A percentile compares a stretch with the other conserved stretches of the same genome.
phyloP scores from a whole-genome alignment of 768 basidiomycete species.

The Vararia minispora region DNA sequence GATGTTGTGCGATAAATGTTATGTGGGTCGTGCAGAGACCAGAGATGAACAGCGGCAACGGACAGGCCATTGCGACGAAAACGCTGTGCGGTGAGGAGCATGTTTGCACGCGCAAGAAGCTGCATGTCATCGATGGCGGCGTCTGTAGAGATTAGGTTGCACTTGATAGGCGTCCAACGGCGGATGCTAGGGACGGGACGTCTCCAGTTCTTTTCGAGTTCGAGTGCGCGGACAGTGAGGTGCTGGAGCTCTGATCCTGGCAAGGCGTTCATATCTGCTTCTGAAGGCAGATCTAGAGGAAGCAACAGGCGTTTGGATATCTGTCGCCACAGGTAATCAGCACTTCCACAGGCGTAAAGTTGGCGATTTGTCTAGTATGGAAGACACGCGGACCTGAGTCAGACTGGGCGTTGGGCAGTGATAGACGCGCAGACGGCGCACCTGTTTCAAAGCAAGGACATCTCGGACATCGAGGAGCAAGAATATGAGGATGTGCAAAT shows the following conservation, averaged over 20 bases:
- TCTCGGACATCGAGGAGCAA: conserved; percentile 26
- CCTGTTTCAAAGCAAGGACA: conserved; percentile 39
- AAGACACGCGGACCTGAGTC: conserved; percentile 13
- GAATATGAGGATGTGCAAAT: conserved; percentile 31
- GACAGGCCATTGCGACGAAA: conserved; percentile 19
- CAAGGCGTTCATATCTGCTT: conserved; percentile 23
- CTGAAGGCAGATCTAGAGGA: conserved; percentile 30
- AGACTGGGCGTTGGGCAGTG: conserved; percentile 6
- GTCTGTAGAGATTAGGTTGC: conserved; percentile 19
- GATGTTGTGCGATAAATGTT: conserved; percentile 19
- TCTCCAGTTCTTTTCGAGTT: conserved; percentile 41
- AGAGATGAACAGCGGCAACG: conserved; percentile 30
- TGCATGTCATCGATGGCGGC: conserved; percentile 34
- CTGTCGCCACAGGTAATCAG: conserved; percentile 48
- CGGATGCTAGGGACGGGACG: conserved; percentile 24
- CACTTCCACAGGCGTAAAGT: conserved; percentile 37
- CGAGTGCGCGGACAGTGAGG: conserved; percentile 31
- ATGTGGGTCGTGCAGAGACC: conserved; percentile 26
- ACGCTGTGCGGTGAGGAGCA: conserved; percentile 35
- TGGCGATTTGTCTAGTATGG: conserved; percentile 50
- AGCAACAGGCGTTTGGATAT: conserved; percentile 22
- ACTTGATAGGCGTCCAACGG: conserved; percentile 25
- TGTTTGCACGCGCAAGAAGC: conserved; percentile 34
- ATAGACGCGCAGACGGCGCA: conserved; percentile 12
- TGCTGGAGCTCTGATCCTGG: conserved; percentile 30